Conservation (phyloP, 2,329 filamentous ascomycete genomes). For the Colletotrichum cereale region DNA sequence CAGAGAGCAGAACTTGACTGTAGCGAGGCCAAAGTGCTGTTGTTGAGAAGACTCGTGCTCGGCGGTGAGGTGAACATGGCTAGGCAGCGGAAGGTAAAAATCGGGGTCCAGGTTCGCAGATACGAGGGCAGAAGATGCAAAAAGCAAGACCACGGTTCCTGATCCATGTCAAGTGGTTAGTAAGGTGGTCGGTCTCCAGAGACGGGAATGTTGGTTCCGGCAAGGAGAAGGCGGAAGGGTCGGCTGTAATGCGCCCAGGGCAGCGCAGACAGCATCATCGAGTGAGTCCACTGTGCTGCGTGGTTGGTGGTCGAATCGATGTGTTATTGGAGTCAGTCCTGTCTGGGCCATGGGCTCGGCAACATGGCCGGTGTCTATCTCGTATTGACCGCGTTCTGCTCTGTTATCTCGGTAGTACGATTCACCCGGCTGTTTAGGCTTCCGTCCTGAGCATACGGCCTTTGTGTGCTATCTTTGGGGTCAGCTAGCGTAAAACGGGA, state of each 20-base stretch:
- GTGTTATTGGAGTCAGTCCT: background rate
- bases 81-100: background rate
- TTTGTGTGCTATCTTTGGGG: slow-evolving; percentile 36
- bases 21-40: background rate
- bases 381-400: background rate
- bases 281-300: slow-evolving; percentile 6
- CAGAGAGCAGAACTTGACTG: background rate
- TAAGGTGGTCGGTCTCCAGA: background rate
- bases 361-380: slow-evolving; percentile 1
- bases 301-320: slow-evolving; percentile 21
- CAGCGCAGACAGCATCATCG: slow-evolving; percentile 1
- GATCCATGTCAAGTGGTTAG: slow-evolving; percentile 2
- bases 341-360: slow-evolving; percentile 3
- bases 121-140: slow-evolving; percentile 14
- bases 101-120: slow-evolving; percentile 9
- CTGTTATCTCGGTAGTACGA: background rate
- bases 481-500: background rate
- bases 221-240: background rate
- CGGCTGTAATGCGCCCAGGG: background rate
- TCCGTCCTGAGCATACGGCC: background rate
- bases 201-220: slow-evolving; percentile 1
- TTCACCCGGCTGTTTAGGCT: background rate
- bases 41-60: background rate
- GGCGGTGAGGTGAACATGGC: slow-evolving; percentile 26
- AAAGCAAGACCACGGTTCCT: slow-evolving; percentile 14